phyloP scores from a whole-genome alignment of 805 yeast species.

The Saturnispora serradocipensis region DNA sequence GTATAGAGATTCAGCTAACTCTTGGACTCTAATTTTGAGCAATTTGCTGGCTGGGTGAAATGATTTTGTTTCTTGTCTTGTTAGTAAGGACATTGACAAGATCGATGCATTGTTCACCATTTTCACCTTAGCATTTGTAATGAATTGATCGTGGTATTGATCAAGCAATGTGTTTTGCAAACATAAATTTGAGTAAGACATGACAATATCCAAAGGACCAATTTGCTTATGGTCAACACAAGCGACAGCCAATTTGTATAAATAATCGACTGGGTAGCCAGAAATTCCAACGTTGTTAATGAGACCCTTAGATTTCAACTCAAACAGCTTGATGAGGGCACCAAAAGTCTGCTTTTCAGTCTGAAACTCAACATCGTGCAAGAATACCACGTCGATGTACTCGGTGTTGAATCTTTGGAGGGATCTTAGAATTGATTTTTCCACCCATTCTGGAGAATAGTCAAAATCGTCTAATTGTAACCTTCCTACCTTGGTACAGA shows the following conservation, averaged over 20 bases:
- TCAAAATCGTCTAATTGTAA: slow-evolving; percentile 61
- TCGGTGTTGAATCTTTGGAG: slow-evolving; percentile 52
- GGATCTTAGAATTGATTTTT: slow-evolving; percentile 57
- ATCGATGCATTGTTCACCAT: slow-evolving; percentile 75
- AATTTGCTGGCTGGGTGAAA: slow-evolving; percentile 74
- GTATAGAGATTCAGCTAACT: slow-evolving; percentile 33
- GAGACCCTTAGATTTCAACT: slow-evolving; percentile 54
- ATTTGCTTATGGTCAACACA: slow-evolving; percentile 32
- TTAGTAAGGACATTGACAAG: slow-evolving; percentile 75
- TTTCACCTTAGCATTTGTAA: slow-evolving; percentile 44
- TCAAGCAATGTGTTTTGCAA: slow-evolving; percentile 59
- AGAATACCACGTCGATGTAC: slow-evolving; percentile 72
- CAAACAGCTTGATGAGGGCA: slow-evolving; percentile 54
- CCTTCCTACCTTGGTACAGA: slow-evolving; percentile 86
- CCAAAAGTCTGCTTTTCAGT: slow-evolving; percentile 41
- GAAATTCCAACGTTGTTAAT: slow-evolving; percentile 66
- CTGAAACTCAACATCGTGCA: slow-evolving; percentile 87
- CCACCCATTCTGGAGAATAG: slow-evolving; percentile 53
- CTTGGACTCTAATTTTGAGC: slow-evolving; percentile 45
- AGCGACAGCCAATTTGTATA: slow-evolving; percentile 42
- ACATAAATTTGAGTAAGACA: slow-evolving; percentile 77
- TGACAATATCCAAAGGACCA: slow-evolving; percentile 62
- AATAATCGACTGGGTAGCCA: slow-evolving; percentile 75
- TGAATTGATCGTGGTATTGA: slow-evolving; percentile 39
- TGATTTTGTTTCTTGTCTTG: slow-evolving; percentile 53